Evolutionary conservation across 192 early-diverging fungal species (phyloP).

Genomic region (Coemansia sp.): DNA sequence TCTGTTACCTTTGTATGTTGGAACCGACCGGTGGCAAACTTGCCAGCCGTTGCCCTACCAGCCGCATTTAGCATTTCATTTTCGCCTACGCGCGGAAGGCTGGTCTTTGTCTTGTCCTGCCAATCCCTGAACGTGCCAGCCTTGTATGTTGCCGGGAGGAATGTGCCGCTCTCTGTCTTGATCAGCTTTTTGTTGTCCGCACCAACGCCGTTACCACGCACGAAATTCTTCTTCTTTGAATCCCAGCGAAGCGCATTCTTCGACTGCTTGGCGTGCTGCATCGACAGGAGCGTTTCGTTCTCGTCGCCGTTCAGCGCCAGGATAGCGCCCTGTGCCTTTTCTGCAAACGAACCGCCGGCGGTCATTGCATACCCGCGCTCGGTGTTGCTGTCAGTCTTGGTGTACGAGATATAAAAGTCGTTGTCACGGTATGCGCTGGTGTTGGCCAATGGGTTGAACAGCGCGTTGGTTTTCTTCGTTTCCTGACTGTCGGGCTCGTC

Average conservation of each 20-base stretch:
- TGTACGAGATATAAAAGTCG: constrained; percentile 86
- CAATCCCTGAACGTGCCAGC: constrained; percentile 85
- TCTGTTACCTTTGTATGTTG: constrained; percentile 74
- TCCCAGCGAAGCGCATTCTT: constrained; percentile 81
- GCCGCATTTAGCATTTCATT: constrained; percentile 62
- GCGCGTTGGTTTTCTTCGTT: background rate
- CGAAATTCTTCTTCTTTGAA: constrained; percentile 89
- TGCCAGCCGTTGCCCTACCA: constrained; percentile 37
- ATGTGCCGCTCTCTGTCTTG: constrained; percentile 84
- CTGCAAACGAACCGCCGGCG: constrained; percentile 71
- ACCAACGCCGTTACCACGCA: constrained; percentile 77
- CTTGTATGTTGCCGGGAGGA: constrained; percentile 86
- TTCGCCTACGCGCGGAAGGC: constrained; percentile 83
- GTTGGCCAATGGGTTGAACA: constrained; percentile 32
- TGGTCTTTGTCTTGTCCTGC: constrained; percentile 83
- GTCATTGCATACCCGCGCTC: constrained; percentile 80
- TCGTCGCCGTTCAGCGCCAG: constrained; percentile 85
- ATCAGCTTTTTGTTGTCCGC: constrained; percentile 96
- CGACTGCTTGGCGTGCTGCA: constrained; percentile 57
- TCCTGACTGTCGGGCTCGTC: background rate
- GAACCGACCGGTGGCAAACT: constrained; percentile 61
- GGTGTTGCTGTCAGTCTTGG: constrained; percentile 79
- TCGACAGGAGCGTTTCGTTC: constrained; percentile 57
- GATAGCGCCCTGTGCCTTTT: constrained; percentile 74
- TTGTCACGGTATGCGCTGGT: constrained; percentile 62